Evolutionary conservation across 495 filamentous ascomycete species (phyloP).

Genomic region (Chaetomidium leptoderma): DNA sequence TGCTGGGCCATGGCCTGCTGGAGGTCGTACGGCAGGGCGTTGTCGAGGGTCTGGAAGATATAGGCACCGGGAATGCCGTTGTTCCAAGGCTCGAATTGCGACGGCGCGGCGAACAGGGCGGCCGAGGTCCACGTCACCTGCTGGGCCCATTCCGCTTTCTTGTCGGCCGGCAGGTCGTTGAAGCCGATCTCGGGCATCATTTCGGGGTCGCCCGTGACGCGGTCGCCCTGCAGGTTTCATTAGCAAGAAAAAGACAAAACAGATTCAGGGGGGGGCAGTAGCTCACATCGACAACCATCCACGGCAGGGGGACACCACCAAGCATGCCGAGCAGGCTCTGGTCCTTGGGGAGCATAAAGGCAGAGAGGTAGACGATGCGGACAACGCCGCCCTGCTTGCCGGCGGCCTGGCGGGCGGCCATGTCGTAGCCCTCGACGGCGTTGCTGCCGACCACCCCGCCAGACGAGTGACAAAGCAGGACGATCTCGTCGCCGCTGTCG

Average conservation of each 20-base stretch:
- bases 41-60: constrained; percentile 10
- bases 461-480: constrained; percentile 10
- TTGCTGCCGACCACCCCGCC: constrained; percentile 12
- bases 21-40: constrained; percentile 1
- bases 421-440: constrained; percentile 6
- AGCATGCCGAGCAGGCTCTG: constrained; percentile 4
- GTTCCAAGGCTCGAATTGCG: constrained; percentile 9
- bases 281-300: constrained; percentile 10
- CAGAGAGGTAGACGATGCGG: constrained; percentile 8
- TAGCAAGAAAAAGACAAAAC: neutral
- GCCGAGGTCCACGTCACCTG: constrained; percentile 10
- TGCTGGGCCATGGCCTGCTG: constrained; percentile 11
- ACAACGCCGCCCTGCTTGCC: constrained; percentile 8
- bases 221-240: neutral
- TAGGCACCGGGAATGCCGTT: constrained; percentile 10
- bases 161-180: constrained; percentile 7
- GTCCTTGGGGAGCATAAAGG: constrained; percentile 8
- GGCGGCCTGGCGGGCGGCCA: neutral
- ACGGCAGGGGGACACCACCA: constrained; percentile 3
- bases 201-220: constrained; percentile 6
- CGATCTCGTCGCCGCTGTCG: constrained; percentile 7
- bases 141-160: constrained; percentile 5
- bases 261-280: neutral
- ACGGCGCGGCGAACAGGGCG: constrained; percentile 2
- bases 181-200: constrained; percentile 13